Base-by-base conservation (phyloP, 164 flowering plant genomes). In the Dillenia suffruticosa region DNA sequence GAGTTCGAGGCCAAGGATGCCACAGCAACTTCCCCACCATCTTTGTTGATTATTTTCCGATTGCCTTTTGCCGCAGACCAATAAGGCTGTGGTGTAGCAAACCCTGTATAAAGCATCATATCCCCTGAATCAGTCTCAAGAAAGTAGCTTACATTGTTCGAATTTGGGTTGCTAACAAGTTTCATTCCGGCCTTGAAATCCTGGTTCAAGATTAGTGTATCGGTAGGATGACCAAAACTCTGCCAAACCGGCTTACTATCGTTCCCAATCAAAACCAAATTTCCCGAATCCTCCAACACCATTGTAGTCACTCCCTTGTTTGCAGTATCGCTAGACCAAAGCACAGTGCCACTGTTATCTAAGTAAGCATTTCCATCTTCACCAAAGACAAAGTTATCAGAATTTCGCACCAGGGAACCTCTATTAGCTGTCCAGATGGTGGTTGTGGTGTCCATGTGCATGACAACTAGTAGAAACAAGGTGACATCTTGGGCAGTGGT, bases 341-440 rank as follows among this genome's bases (percentile, higher is more conserved):
- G 71, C 11, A 63, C 63, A 11, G 51, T 49, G 6, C 67, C 71
- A 13, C 73, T 76, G 7, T 62, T 71, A 46, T 70, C 53, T 9
- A 85, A 64, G 51, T 12, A 65, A 12, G 74, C 83, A 52, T 71
- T 77, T 9, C 90, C 88, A 45, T 61, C 62, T 8, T 64, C 40
- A 57, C 72, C 78, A 53, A 84, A 84, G 57, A 51, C 62, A 44
- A 84, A 77, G 0, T 46, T 52, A 59, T 82, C 89, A 12, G 81
- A 74, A 55, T 72, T 79, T 5, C 65, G 24, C 54, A 84, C 81
- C 1, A 82, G 84, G 24, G 74, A 64, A 56, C 57, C 82, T 69
- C 80, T 61, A 62, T 86, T 86, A 15, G 86, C 87, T 15, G 89
- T 32, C 92, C 92, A 86, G 15, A 82, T 69, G 5, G 72, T 61